Base-by-base conservation (phyloP, 2,329 filamentous ascomycete species). In the Huntiella abstrusa region DNA sequence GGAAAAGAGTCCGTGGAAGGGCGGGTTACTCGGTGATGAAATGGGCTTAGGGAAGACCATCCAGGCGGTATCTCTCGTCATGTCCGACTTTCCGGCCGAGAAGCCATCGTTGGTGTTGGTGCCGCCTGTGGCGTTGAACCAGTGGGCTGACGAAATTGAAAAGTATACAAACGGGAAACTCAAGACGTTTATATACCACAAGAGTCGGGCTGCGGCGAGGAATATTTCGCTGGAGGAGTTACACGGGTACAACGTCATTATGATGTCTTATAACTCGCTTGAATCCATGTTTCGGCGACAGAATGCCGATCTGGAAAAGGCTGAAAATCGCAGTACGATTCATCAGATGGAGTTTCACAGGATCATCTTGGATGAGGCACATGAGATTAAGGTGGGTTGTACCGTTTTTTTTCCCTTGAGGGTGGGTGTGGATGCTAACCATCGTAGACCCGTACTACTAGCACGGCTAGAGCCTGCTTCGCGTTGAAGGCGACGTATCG, bases 11-110 rank as follows among this genome's bases (percentile, higher is more conserved):
- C 64, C 80, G 35, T 96, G 87, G 72, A 83, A 78, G 56, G 91
- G 91, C 13, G 91, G 91, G 11, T 68, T 98, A 2, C 71, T 98
- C 2, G 91, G 91, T 49, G 91, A 98, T 55, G 91, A 98, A 62
- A 98, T 98, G 91, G 91, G 91, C 5, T 83, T 98, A 64, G 91
- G 91, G 43, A 98, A 98, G 66, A 98, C 91, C 0, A 96, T 98
- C 43, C 91, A 98, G 62, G 88, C 91, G 2, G 91, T 98, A 13
- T 95, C 88, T 3, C 71, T 98, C 39, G 86, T 98, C 61, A 96
- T 96, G 91, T 95, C 88, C 1, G 87, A 96, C 59, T 95, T 83
- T 55, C 88, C 87, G 3, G 82, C 78, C 16, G 81, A 80, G 54
- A 65, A 80, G 46, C 88, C 91, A 1, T 83, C 85, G 0, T 68